phyloP scores from a whole-genome alignment of 2,329 filamentous ascomycete species.

The Diaporthe sp. region DNA sequence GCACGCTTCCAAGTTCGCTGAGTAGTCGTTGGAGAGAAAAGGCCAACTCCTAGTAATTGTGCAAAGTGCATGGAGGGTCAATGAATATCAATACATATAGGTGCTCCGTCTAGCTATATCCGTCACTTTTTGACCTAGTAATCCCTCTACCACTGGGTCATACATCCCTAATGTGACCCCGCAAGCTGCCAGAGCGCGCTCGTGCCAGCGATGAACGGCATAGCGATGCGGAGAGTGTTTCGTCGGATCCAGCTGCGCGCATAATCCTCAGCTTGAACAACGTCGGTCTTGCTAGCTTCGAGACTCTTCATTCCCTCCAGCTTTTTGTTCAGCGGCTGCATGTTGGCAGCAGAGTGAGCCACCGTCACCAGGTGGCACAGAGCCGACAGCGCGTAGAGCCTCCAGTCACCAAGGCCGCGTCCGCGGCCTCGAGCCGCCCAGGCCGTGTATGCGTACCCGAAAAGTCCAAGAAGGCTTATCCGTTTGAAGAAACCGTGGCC shows the following conservation, averaged over 20 bases:
- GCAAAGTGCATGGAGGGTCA: rapidly evolving
- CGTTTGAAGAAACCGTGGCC: conserved; percentile 11
- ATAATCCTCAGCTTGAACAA: background rate
- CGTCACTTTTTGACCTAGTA: background rate
- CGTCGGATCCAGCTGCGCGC: background rate
- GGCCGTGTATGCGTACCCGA: background rate
- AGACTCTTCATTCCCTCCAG: background rate
- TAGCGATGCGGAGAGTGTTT: background rate
- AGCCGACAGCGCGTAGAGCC: conserved; percentile 11
- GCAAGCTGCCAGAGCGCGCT: conserved; percentile 21
- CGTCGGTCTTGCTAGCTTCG: background rate
- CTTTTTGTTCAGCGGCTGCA: background rate
- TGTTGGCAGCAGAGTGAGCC: conserved; percentile 6
- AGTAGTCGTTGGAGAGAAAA: background rate
- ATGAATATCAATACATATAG: background rate
- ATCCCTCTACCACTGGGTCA: background rate
- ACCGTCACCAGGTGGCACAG: conserved; percentile 4
- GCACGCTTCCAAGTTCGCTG: background rate
- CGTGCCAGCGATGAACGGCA: conserved; percentile 6
- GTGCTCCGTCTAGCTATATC: background rate
- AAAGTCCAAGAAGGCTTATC: background rate
- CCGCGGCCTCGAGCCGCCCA: background rate
- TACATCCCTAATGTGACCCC: background rate
- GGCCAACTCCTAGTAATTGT: background rate
- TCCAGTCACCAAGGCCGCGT: background rate